phyloP scores from a whole-genome alignment of 148 eudicot genomes.

The Silene conica region DNA sequence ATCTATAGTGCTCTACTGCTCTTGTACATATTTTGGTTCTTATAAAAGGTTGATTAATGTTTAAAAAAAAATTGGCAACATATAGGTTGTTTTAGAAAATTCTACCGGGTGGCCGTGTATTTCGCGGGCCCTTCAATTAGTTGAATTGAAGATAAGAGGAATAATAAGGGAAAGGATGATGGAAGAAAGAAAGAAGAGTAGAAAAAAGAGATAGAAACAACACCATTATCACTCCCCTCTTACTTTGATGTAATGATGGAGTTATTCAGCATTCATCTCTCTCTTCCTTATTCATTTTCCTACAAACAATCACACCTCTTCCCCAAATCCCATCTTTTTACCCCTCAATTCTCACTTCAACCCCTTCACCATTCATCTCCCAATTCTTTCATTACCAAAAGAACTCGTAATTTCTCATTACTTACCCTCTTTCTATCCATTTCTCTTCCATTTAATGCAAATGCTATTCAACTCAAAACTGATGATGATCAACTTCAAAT shows the following conservation, averaged over 20 bases:
- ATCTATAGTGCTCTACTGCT: too few species aligned
- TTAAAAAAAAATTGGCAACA: too few species aligned
- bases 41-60: too few species aligned
- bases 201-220: background rate
- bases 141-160: too few species aligned
- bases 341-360: constrained; percentile 12
- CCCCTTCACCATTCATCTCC: background rate
- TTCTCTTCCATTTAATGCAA: constrained; percentile 29
- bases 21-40: too few species aligned
- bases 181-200: constrained; percentile 18
- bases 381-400: constrained; percentile 26
- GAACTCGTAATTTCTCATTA: constrained; percentile 49
- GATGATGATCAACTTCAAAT: constrained; percentile 35
- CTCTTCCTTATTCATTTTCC: constrained; percentile 11
- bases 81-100: too few species aligned
- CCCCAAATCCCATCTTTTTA: constrained; percentile 25
- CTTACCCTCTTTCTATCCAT: constrained; percentile 31
- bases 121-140: too few species aligned
- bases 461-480: constrained; percentile 15
- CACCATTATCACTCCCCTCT: background rate
- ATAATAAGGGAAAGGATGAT: constrained; percentile 11
- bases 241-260: constrained; percentile 23
- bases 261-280: constrained; percentile 14
- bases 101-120: too few species aligned
- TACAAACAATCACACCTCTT: constrained; percentile 14